A percentile compares a stretch with the other conserved stretches of the same genome.
phyloP scores from a whole-genome alignment of 139 green algal species.

The Volvox africanus region DNA sequence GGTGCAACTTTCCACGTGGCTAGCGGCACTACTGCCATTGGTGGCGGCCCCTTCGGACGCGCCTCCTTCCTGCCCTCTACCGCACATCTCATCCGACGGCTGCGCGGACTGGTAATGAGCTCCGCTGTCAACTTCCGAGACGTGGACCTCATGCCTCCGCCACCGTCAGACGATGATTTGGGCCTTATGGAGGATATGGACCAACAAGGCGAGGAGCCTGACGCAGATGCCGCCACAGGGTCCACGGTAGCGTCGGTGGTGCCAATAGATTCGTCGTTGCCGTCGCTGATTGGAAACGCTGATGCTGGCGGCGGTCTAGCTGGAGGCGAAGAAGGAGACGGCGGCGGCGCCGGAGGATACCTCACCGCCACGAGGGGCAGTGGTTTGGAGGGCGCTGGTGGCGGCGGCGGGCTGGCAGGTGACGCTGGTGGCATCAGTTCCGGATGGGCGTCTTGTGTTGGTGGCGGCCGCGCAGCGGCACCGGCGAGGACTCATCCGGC shows the following conservation, averaged over 20 bases:
- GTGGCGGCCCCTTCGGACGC: background rate
- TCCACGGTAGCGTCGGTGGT: background rate
- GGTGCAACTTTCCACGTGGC: background rate
- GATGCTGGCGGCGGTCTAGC: background rate
- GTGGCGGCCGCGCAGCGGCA: background rate
- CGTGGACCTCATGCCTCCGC: conserved; percentile 10
- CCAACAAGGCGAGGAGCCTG: background rate
- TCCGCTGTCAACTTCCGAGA: conserved; percentile 35
- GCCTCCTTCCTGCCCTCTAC: background rate
- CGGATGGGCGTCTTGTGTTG: background rate
- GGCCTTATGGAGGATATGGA: background rate
- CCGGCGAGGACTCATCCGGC: background rate
- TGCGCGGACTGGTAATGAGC: conserved; percentile 1
- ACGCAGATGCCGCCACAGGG: conserved; percentile 19
- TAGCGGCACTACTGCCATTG: background rate
- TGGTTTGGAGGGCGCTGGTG: background rate
- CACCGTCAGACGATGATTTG: background rate
- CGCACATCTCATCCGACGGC: background rate
- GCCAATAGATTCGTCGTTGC: background rate
- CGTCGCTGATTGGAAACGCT: background rate
- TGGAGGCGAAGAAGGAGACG: background rate
- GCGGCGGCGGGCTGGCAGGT: background rate
- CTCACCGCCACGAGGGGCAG: no score
- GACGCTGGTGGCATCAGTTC: background rate
- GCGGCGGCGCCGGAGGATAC: no score